Evolutionary conservation across 2,329 filamentous ascomycete species (phyloP).

Genomic region (Diaporthe nobilis): DNA sequence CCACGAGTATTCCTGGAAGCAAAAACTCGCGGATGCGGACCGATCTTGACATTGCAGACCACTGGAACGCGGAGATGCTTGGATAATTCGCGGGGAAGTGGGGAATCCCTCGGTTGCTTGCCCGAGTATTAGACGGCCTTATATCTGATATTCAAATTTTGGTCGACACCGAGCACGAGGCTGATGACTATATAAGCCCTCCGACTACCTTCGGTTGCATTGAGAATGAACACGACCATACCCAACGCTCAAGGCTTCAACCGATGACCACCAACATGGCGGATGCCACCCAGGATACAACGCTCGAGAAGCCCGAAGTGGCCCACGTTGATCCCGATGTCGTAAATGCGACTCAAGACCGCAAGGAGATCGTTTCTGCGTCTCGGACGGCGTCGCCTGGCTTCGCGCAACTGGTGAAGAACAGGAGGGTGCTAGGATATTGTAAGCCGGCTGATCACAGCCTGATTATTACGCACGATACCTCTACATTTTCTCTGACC

Average conservation of each 20-base stretch:
- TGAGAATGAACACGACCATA: no score
- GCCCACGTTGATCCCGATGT: not conserved
- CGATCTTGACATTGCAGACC: not conserved
- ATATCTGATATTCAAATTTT: not conserved
- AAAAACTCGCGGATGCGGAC: not conserved
- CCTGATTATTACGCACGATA: not conserved
- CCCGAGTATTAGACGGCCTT: not conserved
- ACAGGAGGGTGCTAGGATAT: not conserved
- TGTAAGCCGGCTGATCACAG: not conserved
- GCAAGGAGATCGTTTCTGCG: not conserved
- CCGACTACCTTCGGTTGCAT: not conserved
- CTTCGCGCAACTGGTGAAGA: constrained; percentile 1
- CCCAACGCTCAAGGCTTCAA: no score
- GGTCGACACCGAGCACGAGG: not conserved
- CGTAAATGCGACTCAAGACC: not conserved
- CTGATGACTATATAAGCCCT: not conserved
- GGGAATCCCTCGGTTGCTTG: not conserved
- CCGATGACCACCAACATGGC: not conserved
- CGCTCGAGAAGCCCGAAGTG: constrained; percentile 8
- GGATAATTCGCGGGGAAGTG: constrained; percentile 6
- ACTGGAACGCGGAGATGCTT: not conserved
- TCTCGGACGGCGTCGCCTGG: not conserved
- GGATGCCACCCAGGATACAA: not conserved
- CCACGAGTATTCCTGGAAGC: not conserved
- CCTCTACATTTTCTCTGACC: not conserved